A percentile compares a stretch with the other conserved stretches of the same genome.
These are phyloP conservation scores for Geotrichum armillariae DNA, from an alignment of 1,139 yeast genomes.

Conservation along the genomic window DNA sequence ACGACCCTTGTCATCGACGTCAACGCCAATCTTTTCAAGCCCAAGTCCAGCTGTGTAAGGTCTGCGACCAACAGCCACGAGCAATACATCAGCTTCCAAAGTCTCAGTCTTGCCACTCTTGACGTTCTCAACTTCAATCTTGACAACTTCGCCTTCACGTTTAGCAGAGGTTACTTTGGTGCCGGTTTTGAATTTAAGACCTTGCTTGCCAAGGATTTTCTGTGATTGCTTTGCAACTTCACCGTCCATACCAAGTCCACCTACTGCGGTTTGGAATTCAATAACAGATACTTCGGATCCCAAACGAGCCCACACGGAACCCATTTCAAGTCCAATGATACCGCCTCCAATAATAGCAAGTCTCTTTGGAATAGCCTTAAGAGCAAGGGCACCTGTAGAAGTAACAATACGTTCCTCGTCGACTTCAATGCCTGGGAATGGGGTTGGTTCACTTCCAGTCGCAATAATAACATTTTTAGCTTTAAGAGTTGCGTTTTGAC, in stretches of 20 bases:
- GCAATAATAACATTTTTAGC: slow-evolving; percentile 93
- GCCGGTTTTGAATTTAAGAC: slow-evolving; percentile 87
- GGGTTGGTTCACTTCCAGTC: slow-evolving; percentile 97
- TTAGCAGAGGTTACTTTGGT: slow-evolving; percentile 88
- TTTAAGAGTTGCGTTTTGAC: slow-evolving; percentile 62
- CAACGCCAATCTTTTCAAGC: slow-evolving; percentile 86
- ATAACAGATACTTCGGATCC: slow-evolving; percentile 95
- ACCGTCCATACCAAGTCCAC: slow-evolving; percentile 96
- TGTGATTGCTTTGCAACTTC: slow-evolving; percentile 91
- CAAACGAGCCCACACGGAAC: slow-evolving; percentile 93
- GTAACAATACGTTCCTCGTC: slow-evolving; percentile 98
- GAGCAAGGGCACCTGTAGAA: slow-evolving; percentile 86
- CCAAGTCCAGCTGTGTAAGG: slow-evolving; percentile 91
- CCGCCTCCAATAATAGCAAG: slow-evolving; percentile 98
- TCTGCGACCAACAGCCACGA: slow-evolving; percentile 98
- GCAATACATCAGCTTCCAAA: slow-evolving; percentile 85
- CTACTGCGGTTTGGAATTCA: slow-evolving; percentile 88
- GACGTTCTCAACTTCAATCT: slow-evolving; percentile 84
- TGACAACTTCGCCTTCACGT: slow-evolving; percentile 90
- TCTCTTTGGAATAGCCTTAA: slow-evolving; percentile 88
- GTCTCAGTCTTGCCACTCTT: slow-evolving; percentile 80
- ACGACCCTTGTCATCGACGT: slow-evolving; percentile 88
- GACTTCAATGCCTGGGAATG: slow-evolving; percentile 96
- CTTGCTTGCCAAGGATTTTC: slow-evolving; percentile 91
- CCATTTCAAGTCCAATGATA: slow-evolving; percentile 99